phyloP scores from a whole-genome alignment of 768 basidiomycete genomes.

The Mycena pura region DNA sequence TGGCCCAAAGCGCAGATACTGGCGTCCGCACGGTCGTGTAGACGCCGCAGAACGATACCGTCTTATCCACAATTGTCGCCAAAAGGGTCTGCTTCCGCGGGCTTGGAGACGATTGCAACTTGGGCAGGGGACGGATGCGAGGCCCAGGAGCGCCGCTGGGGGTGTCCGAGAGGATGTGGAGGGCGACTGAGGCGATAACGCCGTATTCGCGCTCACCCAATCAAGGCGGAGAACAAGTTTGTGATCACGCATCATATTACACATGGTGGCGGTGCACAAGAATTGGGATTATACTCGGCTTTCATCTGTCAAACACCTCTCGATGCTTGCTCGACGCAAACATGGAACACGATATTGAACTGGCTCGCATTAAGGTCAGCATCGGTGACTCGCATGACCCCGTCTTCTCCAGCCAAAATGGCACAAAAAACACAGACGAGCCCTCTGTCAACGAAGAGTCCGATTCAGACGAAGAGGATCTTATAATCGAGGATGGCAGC shows the following conservation, averaged over 20 bases:
- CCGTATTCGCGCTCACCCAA: constrained; percentile 17
- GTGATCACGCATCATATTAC: constrained; percentile 4
- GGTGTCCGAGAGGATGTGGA: neutral
- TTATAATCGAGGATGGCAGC: constrained; percentile 45
- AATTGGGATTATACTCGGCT: neutral
- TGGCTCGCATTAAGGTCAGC: constrained; percentile 6
- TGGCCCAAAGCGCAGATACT: neutral
- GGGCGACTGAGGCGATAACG: neutral
- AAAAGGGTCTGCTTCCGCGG: constrained; percentile 7
- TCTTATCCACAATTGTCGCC: constrained; percentile 3
- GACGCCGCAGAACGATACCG: neutral
- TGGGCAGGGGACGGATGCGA: neutral
- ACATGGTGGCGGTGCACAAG: neutral
- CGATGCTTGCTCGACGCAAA: neutral
- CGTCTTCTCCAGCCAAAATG: constrained; percentile 9
- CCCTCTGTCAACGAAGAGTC: constrained; percentile 40
- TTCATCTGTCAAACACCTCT: neutral
- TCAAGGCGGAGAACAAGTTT: constrained; percentile 19
- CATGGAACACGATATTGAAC: constrained; percentile 19
- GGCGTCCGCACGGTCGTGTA: neutral
- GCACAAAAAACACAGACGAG: constrained; percentile 10
- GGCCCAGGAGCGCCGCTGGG: neutral
- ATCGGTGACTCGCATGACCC: neutral
- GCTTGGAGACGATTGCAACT: neutral
- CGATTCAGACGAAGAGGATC: constrained; percentile 43